Evolutionary conservation across 129 eudicot genomes (phyloP).

Genomic region (Pseudognaphalium luteoalbum): DNA sequence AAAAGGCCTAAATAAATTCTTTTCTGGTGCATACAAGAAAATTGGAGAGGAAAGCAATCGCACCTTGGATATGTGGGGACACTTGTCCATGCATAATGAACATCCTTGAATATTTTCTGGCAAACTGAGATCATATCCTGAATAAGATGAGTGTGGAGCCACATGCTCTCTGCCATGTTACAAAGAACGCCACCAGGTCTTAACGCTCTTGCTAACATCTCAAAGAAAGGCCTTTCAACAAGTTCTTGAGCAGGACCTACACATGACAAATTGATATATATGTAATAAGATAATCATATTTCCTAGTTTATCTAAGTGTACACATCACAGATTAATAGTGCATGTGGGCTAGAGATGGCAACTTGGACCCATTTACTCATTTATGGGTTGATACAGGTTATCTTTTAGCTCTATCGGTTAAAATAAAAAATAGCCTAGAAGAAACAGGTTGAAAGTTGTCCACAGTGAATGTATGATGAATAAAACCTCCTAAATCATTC

Average conservation of each 20-base stretch:
- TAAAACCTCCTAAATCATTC: not conserved
- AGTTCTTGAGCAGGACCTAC: slow-evolving; percentile 96
- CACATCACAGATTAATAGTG: not conserved
- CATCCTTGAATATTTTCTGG: slow-evolving; percentile 75
- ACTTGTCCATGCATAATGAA: slow-evolving; percentile 96
- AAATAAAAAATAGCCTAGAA: not conserved
- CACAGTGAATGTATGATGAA: not conserved
- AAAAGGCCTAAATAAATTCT: not conserved
- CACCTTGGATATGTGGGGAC: slow-evolving; percentile 99
- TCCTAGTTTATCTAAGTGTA: not conserved
- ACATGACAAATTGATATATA: not conserved
- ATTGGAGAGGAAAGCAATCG: not conserved
- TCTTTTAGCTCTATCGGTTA: not conserved
- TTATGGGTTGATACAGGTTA: not conserved
- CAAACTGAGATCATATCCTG: slow-evolving; percentile 78
- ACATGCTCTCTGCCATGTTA: slow-evolving; percentile 97
- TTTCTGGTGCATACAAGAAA: not conserved
- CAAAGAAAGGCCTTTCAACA: slow-evolving; percentile 89
- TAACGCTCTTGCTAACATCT: slow-evolving; percentile 82
- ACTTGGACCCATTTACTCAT: not conserved
- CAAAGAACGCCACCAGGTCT: slow-evolving; percentile 98
- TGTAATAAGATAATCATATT: too few species aligned
- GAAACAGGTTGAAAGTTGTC: not conserved
- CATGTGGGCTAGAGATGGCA: not conserved
- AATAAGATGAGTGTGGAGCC: slow-evolving; percentile 98